These are phyloP conservation scores for Trametes gibbosa DNA, from an alignment of 768 basidiomycete species.

Conservation along the genomic window DNA sequence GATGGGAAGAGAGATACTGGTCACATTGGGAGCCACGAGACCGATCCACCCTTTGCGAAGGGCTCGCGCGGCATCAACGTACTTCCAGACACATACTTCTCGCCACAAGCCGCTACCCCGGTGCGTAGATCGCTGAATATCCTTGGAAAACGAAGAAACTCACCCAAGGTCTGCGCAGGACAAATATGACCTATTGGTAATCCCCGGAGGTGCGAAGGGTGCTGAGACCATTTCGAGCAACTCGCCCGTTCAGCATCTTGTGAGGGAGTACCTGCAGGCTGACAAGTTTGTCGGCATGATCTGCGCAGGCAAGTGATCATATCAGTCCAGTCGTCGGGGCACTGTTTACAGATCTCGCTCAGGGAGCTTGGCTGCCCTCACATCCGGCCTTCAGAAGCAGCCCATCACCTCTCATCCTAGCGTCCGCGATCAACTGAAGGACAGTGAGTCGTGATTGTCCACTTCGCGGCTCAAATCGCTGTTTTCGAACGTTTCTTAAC, in stretches of 20 bases:
- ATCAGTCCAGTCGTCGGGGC: too few species aligned
- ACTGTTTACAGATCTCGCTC: too few species aligned
- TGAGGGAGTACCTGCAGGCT: conserved; percentile 51
- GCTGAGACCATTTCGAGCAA: conserved; percentile 69
- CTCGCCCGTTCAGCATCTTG: conserved; percentile 56
- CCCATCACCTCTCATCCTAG: conserved; percentile 78
- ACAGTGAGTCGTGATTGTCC: conserved; percentile 35
- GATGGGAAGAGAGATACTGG: conserved; percentile 22
- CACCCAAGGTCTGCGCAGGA: conserved; percentile 39
- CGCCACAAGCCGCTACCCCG: conserved; percentile 24
- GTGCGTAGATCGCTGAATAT: conserved; percentile 9
- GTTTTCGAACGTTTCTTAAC: too few species aligned
- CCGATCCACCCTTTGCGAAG: conserved; percentile 49
- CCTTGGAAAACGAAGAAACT: neutral
- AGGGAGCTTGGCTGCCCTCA: conserved; percentile 72
- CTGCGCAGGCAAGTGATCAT: conserved; percentile 71
- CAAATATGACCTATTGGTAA: conserved; percentile 62
- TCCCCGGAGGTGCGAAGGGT: conserved; percentile 79
- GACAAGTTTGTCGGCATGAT: conserved; percentile 78
- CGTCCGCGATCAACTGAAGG: conserved; percentile 57
- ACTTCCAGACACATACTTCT: conserved; percentile 53
- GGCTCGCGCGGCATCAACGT: conserved; percentile 75
- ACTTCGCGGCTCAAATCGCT: too few species aligned
- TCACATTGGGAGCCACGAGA: conserved; percentile 13
- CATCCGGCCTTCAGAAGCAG: conserved; percentile 57